These are phyloP conservation scores for Penicillium herquei DNA, from an alignment of 495 filamentous ascomycete species.

Conservation along the genomic window DNA sequence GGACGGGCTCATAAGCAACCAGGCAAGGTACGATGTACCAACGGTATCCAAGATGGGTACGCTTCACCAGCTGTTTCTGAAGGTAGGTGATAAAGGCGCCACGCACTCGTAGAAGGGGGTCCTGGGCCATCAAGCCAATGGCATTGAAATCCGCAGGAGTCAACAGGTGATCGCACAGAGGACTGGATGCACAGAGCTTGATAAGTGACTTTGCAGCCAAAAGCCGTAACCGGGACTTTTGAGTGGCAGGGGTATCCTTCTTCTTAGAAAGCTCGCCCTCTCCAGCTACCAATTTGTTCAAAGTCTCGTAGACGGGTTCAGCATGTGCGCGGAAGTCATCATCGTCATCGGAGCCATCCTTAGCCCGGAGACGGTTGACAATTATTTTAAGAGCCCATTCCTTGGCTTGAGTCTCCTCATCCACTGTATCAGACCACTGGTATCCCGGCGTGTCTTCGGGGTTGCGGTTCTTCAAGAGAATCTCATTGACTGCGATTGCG, in stretches of 20 bases:
- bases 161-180: conserved; percentile 74
- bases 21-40: conserved; percentile 90
- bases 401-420: conserved; percentile 82
- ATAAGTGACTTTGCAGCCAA: conserved; percentile 77
- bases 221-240: conserved; percentile 75
- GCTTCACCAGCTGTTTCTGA: conserved; percentile 73
- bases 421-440: conserved; percentile 69
- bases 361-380: conserved; percentile 78
- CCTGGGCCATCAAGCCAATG: conserved; percentile 77
- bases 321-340: conserved; percentile 65
- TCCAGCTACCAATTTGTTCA: conserved; percentile 69
- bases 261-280: conserved; percentile 78
- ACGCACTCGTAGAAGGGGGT: conserved; percentile 69
- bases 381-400: conserved; percentile 84
- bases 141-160: conserved; percentile 71
- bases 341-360: conserved; percentile 48
- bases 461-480: conserved; percentile 68
- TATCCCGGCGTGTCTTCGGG: conserved; percentile 43
- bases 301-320: conserved; percentile 67
- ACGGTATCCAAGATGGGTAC: conserved; percentile 46
- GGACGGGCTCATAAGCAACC: conserved; percentile 81
- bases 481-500: conserved; percentile 71
- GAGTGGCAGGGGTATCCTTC: conserved; percentile 67
- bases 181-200: conserved; percentile 71
- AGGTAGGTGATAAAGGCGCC: conserved; percentile 75